Percentiles rank a stretch among this genome's conserved stretches.
Conservation (phyloP, 768 basidiomycete species). For the Mycena olivaceomarginata region DNA sequence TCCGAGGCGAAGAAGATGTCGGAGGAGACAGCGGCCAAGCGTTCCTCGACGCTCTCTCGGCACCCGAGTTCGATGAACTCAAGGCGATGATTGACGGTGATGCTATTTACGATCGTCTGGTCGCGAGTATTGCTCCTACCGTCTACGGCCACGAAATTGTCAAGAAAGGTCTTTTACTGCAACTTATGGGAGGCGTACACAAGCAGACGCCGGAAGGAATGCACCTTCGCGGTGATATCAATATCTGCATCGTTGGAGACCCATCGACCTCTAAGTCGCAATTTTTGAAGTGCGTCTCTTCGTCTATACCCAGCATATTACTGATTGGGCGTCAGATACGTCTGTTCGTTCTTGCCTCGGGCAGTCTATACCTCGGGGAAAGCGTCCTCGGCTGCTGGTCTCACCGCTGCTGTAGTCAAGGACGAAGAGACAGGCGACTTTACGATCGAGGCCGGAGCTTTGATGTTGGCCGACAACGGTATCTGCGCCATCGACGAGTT, state of each 20-base stretch:
- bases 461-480: slow-evolving; percentile 99
- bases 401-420: slow-evolving; percentile 98
- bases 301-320: neutral
- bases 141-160: slow-evolving; percentile 99
- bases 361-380: slow-evolving; percentile 99
- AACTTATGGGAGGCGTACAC: slow-evolving; percentile 99
- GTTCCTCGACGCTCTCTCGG: slow-evolving; percentile 92
- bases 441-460: slow-evolving; percentile 98
- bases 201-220: slow-evolving; percentile 98
- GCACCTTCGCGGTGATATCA: slow-evolving; percentile 98
- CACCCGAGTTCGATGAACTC: slow-evolving; percentile 96
- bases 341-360: slow-evolving; percentile 98
- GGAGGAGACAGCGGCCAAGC: slow-evolving; percentile 87
- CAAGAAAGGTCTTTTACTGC: slow-evolving; percentile 96
- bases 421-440: slow-evolving; percentile 99
- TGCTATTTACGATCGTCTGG: slow-evolving; percentile 95
- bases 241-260: slow-evolving; percentile 98
- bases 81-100: slow-evolving; percentile 95
- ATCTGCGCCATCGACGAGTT: slow-evolving; percentile 99
- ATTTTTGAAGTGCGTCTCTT: slow-evolving; percentile 87
- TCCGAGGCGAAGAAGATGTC: slow-evolving; percentile 91
- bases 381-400: slow-evolving; percentile 98
- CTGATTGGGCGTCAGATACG: slow-evolving; percentile 76
- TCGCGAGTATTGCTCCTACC: slow-evolving; percentile 96
- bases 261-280: slow-evolving; percentile 99